Conservation (phyloP, 805 yeast genomes). For the Wickerhamiella siamensis region DNA sequence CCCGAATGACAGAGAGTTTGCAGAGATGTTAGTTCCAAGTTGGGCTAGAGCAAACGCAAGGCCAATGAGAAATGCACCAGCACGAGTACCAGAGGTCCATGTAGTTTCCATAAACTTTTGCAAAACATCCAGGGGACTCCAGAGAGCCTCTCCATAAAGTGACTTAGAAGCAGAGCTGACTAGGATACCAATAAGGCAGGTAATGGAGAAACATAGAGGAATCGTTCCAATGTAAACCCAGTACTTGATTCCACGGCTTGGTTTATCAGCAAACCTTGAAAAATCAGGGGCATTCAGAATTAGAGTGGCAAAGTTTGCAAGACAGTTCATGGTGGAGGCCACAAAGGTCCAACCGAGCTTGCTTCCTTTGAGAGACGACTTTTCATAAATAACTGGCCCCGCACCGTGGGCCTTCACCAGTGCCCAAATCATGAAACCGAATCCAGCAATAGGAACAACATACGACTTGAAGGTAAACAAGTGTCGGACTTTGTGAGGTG, state of each 20-base stretch:
- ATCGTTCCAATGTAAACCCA: slow-evolving; percentile 49
- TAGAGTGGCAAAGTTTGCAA: slow-evolving; percentile 81
- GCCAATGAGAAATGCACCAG: slow-evolving; percentile 65
- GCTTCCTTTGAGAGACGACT: slow-evolving; percentile 37
- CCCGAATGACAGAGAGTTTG: slow-evolving; percentile 36
- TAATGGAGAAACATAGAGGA: slow-evolving; percentile 64
- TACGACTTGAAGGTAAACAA: slow-evolving; percentile 71
- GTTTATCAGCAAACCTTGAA: slow-evolving; percentile 55
- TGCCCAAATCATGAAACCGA: slow-evolving; percentile 76
- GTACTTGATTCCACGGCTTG: slow-evolving; percentile 22
- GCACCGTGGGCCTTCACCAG: slow-evolving; percentile 65
- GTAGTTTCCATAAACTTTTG: slow-evolving; percentile 35
- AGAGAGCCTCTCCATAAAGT: slow-evolving; percentile 52
- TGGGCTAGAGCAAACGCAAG: slow-evolving; percentile 45
- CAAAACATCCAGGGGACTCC: slow-evolving; percentile 77
- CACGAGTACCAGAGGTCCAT: slow-evolving; percentile 39
- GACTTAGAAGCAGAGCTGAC: slow-evolving; percentile 65
- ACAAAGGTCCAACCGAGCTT: slow-evolving; percentile 75
- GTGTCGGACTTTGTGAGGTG: slow-evolving; percentile 71
- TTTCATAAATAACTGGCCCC: slow-evolving; percentile 54
- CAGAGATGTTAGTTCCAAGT: slow-evolving; percentile 33
- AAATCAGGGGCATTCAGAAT: slow-evolving; percentile 84
- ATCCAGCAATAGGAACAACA: slow-evolving; percentile 68
- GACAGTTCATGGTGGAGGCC: slow-evolving; percentile 59
- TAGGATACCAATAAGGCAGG: slow-evolving; percentile 72